Base-by-base conservation (phyloP, 106 monocot genomes). In the Ottelia alismoides region DNA sequence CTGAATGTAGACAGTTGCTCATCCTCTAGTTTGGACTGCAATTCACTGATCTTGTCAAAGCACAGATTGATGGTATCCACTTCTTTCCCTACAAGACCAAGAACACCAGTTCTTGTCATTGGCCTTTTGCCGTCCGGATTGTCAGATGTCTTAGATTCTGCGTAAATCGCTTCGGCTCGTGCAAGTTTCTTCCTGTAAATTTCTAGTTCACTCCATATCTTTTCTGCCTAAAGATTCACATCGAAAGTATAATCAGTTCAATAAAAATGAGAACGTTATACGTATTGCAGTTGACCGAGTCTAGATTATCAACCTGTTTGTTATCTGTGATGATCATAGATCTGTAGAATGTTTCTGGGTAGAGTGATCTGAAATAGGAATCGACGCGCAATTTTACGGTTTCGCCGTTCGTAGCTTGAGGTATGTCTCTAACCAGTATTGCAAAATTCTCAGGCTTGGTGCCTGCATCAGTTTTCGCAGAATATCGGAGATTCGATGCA, bases 321-420 rank as follows among this genome's bases (percentile, higher is more conserved):
- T 79, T 80, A 50, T 89, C 69, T 16, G 88, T 82, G 52, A 96
- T 66, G 45, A 96, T 69, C 78, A 96, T 79, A 2, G 96, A 88
- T 30, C 71, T 67, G 52, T 85, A 96, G 58, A 89, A 96, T 50
- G 88, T 74, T 11, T 89, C 82, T 4, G 96, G 96, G 72, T 96
- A 82, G 30, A 89, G 79, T 23, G 78, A 30, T 65, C 47, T 76
- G 22, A 96, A 96, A 60, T 89, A 96, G 3, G 85, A 70, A 52
- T 96, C 96, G 16, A 67, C 67, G 59, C 79, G 73, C 43, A 89
- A 88, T 65, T 85, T 89, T 52, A 69, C 72, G 16, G 79, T 74
- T 65, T 79, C 70, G 54, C 56, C 78, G 31, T 73, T 47, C 30
- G 71, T 53, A 47, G 61, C 58, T 30, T 51, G 29, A 14, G 96